phyloP scores from a whole-genome alignment of 2,329 filamentous ascomycete genomes.

The Pestalotiopsis sp. region DNA sequence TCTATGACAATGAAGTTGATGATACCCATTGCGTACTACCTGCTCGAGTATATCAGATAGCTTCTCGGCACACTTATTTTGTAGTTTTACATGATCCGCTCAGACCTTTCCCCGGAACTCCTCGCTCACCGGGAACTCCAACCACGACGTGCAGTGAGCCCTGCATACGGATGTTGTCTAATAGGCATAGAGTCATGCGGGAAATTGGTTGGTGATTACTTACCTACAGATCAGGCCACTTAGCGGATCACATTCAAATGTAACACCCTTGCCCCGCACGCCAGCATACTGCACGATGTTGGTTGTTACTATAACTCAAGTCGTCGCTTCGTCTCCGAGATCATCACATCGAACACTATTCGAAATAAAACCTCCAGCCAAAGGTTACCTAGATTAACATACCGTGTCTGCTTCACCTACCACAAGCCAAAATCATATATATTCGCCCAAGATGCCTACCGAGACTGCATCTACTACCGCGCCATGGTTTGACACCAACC shows the following conservation, averaged over 20 bases:
- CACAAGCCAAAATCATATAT: background rate
- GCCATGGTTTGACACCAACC: constrained; percentile 1
- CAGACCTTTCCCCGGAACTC: no score
- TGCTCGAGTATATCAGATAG: no score
- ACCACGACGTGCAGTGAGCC: background rate
- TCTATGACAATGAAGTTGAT: no score
- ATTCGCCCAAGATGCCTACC: background rate
- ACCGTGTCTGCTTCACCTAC: background rate
- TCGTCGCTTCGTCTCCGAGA: background rate
- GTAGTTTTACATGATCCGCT: no score
- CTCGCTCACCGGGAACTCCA: background rate
- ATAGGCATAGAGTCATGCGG: background rate
- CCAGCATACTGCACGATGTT: background rate
- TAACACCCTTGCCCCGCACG: background rate
- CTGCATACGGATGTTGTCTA: background rate
- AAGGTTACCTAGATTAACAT: no score
- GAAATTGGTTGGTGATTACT: background rate
- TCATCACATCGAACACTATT: background rate
- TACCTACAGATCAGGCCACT: no score
- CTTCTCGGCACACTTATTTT: no score
- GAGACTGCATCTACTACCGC: background rate
- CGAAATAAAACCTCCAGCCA: background rate
- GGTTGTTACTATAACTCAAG: background rate
- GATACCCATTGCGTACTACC: no score
- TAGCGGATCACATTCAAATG: no score